A percentile compares a stretch with the other conserved stretches of the same genome.
These are phyloP conservation scores for Solanum neorickii DNA, from an alignment of 257 asterid species.

Conservation along the genomic window DNA sequence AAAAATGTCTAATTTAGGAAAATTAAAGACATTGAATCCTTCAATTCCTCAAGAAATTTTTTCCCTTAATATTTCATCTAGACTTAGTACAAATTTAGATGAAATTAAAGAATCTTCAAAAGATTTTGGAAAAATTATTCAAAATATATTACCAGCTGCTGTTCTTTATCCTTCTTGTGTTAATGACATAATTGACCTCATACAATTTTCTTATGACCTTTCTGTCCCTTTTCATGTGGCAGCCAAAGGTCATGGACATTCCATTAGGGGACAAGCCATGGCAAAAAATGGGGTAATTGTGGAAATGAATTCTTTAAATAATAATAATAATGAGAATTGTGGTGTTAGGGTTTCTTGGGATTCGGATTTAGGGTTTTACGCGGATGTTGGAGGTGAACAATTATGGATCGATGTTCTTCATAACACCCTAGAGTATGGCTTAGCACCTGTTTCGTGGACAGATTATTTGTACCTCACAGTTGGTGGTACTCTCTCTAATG, in stretches of 20 bases:
- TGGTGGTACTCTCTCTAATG: slow-evolving; percentile 78
- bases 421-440: slow-evolving; percentile 21
- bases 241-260: slow-evolving; percentile 71
- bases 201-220: slow-evolving; percentile 25
- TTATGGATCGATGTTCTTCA: slow-evolving; percentile 52
- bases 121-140: slow-evolving; percentile 57
- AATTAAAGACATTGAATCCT: slow-evolving; percentile 7
- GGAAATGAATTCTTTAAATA: slow-evolving; percentile 35
- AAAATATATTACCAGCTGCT: slow-evolving; percentile 27
- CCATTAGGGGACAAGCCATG: slow-evolving; percentile 65
- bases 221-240: slow-evolving; percentile 39
- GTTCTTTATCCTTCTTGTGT: slow-evolving; percentile 45
- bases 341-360: slow-evolving; percentile 37
- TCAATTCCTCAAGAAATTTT: slow-evolving; percentile 8
- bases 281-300: slow-evolving; percentile 52
- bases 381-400: slow-evolving; percentile 59
- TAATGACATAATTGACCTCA: slow-evolving; percentile 28
- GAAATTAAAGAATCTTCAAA: slow-evolving; percentile 20
- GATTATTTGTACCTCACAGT: slow-evolving; percentile 57
- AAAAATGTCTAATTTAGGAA: background rate
- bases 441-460: slow-evolving; percentile 59
- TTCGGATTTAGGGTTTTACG: slow-evolving; percentile 29
- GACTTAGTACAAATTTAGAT: slow-evolving; percentile 18
- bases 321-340: background rate
- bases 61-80: slow-evolving; percentile 3